These are phyloP conservation scores for Penicillium steckii DNA, from an alignment of 495 filamentous ascomycete genomes.

Conservation along the genomic window DNA sequence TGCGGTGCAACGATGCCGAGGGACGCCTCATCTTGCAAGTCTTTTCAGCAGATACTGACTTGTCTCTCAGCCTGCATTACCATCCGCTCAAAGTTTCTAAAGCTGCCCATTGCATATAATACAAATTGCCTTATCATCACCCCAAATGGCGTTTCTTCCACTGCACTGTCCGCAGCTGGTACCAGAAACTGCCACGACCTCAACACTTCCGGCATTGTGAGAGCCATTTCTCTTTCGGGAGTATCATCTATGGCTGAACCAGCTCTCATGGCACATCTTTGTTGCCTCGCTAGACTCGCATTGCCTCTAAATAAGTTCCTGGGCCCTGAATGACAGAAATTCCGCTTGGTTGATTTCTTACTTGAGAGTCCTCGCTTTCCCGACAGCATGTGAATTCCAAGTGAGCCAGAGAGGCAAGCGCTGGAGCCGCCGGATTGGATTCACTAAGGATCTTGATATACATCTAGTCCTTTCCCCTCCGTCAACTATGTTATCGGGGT, in stretches of 20 bases:
- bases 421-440: background rate
- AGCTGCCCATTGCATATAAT: conserved; percentile 1
- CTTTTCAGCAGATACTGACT: conserved; percentile 12
- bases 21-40: conserved; percentile 2
- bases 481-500: too few species aligned
- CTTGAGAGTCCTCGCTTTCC: background rate
- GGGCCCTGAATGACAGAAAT: background rate
- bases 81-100: conserved; percentile 43
- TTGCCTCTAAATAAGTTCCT: background rate
- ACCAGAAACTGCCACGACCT: conserved; percentile 9
- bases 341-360: background rate
- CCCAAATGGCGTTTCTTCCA: conserved; percentile 11
- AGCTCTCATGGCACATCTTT: background rate
- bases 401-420: background rate
- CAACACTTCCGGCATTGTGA: conserved; percentile 4
- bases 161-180: conserved; percentile 3
- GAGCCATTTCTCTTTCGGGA: conserved; percentile 5
- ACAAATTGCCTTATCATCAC: background rate
- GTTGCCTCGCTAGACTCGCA: background rate
- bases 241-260: conserved; percentile 3
- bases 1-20: conserved; percentile 30
- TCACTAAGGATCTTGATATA: background rate
- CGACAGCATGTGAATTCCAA: background rate
- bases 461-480: too few species aligned
- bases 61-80: conserved; percentile 32